phyloP scores from a whole-genome alignment of 805 yeast genomes.

The Wickerhamomyces hampshirensis region DNA sequence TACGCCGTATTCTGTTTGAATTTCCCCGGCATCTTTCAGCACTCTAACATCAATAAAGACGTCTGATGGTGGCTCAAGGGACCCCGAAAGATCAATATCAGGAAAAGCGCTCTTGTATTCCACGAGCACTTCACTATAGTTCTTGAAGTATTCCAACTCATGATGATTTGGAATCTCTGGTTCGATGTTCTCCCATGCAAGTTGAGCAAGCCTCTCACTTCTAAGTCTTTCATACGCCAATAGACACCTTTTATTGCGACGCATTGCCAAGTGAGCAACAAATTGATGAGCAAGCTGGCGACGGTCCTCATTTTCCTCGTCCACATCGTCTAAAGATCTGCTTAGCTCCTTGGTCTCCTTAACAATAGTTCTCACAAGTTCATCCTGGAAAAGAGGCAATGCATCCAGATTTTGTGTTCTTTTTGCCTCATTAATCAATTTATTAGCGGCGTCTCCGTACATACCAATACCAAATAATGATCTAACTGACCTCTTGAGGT shows the following conservation, averaged over 20 bases:
- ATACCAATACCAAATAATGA: conserved; percentile 31
- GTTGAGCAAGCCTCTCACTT: conserved; percentile 57
- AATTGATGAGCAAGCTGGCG: conserved; percentile 9
- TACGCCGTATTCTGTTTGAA: conserved; percentile 95
- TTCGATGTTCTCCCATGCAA: conserved; percentile 68
- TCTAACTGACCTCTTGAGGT: not conserved
- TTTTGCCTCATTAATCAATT: conserved; percentile 81
- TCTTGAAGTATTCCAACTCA: conserved; percentile 74
- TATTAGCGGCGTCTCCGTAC: conserved; percentile 88
- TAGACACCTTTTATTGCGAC: conserved; percentile 85
- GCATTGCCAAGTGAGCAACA: conserved; percentile 38
- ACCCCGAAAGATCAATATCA: conserved; percentile 83
- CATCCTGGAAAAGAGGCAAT: conserved; percentile 69
- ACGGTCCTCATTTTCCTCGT: conserved; percentile 7
- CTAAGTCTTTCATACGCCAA: conserved; percentile 78
- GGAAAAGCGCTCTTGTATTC: conserved; percentile 75
- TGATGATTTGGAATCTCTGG: conserved; percentile 59
- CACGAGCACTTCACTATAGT: conserved; percentile 65
- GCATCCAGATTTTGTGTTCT: conserved; percentile 62
- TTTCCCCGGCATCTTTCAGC: conserved; percentile 91
- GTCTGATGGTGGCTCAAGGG: conserved; percentile 85
- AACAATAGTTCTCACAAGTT: conserved; percentile 60
- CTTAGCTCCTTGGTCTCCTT: conserved; percentile 68
- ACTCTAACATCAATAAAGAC: conserved; percentile 94
- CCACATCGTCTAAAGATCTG: conserved; percentile 19